Percentiles rank a stretch among this genome's conserved stretches.
These are phyloP conservation scores for Psilocybe tampanensis DNA, from an alignment of 768 basidiomycete species.

Conservation along the genomic window DNA sequence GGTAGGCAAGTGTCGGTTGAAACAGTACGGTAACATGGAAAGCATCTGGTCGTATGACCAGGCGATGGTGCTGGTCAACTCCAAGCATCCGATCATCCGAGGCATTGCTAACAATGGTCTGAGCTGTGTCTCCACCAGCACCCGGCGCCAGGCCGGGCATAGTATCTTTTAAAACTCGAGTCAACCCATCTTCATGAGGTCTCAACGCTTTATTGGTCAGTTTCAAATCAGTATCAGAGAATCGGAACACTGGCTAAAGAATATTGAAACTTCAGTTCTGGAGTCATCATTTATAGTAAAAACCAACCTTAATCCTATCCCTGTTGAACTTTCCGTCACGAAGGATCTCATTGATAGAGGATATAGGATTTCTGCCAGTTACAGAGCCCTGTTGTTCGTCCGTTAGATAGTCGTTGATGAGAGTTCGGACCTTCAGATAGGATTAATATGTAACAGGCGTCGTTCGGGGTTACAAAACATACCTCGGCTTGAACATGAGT, in stretches of 20 bases:
- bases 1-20: slow-evolving; percentile 87
- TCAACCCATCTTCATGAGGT: slow-evolving; percentile 83
- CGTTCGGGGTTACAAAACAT: slow-evolving; percentile 11
- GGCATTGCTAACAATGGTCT: slow-evolving; percentile 59
- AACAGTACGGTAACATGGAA: slow-evolving; percentile 96
- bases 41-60: slow-evolving; percentile 87
- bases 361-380: slow-evolving; percentile 84
- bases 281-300: background rate
- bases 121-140: slow-evolving; percentile 61
- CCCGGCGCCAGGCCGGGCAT: slow-evolving; percentile 92
- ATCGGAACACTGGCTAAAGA: slow-evolving; percentile 81
- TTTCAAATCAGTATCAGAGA: slow-evolving; percentile 87
- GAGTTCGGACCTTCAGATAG: slow-evolving; percentile 65
- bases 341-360: slow-evolving; percentile 92
- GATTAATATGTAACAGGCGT: slow-evolving; percentile 7
- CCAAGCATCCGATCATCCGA: slow-evolving; percentile 77
- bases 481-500: slow-evolving; percentile 89
- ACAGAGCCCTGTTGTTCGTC: slow-evolving; percentile 84
- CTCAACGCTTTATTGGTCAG: slow-evolving; percentile 66
- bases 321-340: slow-evolving; percentile 79
- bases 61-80: slow-evolving; percentile 77
- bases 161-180: slow-evolving; percentile 80
- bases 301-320: slow-evolving; percentile 74
- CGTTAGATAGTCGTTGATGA: slow-evolving; percentile 89
- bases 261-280: background rate